Evolutionary conservation across 352 stramenopile genomes (phyloP).

Genomic region (Globisporangium camurandrum): DNA sequence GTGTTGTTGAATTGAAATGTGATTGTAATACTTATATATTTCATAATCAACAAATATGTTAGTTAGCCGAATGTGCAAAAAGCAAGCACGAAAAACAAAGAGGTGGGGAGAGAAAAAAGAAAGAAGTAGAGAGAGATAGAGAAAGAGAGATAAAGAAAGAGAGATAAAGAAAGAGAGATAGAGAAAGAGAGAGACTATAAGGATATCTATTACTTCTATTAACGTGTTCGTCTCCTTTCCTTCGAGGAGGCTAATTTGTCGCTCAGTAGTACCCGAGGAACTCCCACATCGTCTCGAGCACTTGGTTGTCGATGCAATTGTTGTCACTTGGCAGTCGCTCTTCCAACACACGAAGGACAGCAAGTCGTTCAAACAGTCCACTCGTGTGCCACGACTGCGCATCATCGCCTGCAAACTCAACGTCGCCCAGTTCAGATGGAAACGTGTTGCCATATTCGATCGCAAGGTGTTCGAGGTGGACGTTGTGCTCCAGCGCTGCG

Average conservation of each 20-base stretch:
- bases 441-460: constrained; percentile 56
- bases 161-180: too few species aligned
- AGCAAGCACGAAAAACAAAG: too few species aligned
- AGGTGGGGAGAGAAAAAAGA: background rate
- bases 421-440: constrained; percentile 33
- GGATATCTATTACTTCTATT: background rate
- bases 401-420: constrained; percentile 44
- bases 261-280: constrained; percentile 30
- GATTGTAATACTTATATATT: background rate
- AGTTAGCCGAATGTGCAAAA: background rate
- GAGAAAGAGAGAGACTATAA: too few species aligned
- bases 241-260: background rate
- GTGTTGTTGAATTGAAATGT: background rate
- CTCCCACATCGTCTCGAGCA: constrained; percentile 47
- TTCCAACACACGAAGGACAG: constrained; percentile 40
- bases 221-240: background rate
- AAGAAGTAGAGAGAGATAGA: background rate
- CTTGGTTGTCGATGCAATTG: constrained; percentile 29
- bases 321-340: constrained; percentile 28
- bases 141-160: background rate
- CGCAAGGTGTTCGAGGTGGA: constrained; percentile 36
- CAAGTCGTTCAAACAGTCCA: constrained; percentile 39
- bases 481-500: constrained; percentile 43
- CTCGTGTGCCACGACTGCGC: constrained; percentile 32
- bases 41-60: background rate